Percentiles rank a stretch among this genome's conserved stretches.
phyloP scores from a whole-genome alignment of 2,329 filamentous ascomycete genomes.

The Hypomyces rosellus region DNA sequence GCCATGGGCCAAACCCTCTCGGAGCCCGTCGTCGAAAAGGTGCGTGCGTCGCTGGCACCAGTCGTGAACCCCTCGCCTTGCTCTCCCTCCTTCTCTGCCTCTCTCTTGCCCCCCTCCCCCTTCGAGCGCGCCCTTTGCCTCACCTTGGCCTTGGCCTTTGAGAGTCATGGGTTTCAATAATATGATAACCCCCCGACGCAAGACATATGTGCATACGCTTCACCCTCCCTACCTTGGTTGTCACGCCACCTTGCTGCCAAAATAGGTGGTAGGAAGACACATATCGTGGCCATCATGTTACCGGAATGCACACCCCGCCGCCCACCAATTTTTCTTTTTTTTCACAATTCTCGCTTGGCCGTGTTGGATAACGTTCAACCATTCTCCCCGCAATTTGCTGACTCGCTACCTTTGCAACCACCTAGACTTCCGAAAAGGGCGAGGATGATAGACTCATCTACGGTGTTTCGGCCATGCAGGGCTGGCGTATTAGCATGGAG shows the following conservation, averaged over 20 bases:
- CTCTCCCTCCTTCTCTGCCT: background rate
- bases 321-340: background rate
- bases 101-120: background rate
- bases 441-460: constrained; percentile 90
- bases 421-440: constrained; percentile 77
- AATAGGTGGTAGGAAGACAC: no score
- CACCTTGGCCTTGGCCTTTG: background rate
- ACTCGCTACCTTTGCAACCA: constrained; percentile 12
- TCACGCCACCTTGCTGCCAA: no score
- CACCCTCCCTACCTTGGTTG: no score
- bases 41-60: constrained; percentile 33
- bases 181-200: no score
- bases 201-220: no score
- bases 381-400: constrained; percentile 17
- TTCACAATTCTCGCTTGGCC: background rate
- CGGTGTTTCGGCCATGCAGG: constrained; percentile 97
- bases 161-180: no score
- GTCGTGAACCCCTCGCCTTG: constrained; percentile 8
- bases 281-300: background rate
- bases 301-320: background rate
- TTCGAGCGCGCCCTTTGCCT: background rate
- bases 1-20: constrained; percentile 98
- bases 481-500: constrained; percentile 99
- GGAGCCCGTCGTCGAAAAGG: constrained; percentile 98
- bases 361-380: background rate